Conservation (phyloP, 805 yeast genomes). For the Wickerhamiella sergipiensis region DNA sequence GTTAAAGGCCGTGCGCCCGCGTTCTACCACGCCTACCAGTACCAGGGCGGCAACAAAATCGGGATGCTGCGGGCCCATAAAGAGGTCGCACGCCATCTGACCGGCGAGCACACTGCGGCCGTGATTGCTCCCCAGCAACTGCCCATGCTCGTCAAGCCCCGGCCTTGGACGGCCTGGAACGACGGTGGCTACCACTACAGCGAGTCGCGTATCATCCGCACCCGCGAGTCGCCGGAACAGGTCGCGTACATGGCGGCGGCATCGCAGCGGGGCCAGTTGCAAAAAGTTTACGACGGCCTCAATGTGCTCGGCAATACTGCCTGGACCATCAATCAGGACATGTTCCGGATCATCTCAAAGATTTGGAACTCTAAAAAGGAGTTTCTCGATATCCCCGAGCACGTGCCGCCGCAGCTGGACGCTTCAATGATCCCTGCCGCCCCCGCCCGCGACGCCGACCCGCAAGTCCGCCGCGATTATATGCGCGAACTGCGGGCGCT, state of each 20-base stretch:
- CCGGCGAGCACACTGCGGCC: slow-evolving; percentile 51
- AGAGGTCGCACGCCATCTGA: slow-evolving; percentile 48
- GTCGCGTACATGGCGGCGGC: slow-evolving; percentile 80
- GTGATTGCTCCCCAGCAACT: slow-evolving; percentile 69
- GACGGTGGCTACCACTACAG: slow-evolving; percentile 75
- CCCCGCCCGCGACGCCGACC: slow-evolving; percentile 59
- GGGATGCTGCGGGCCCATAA: slow-evolving; percentile 75
- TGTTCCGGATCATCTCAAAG: slow-evolving; percentile 54
- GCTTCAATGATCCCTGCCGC: slow-evolving; percentile 37
- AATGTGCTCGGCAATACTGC: slow-evolving; percentile 78
- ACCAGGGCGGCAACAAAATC: slow-evolving; percentile 57
- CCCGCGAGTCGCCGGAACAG: slow-evolving; percentile 80
- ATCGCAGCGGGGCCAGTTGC: slow-evolving; percentile 49
- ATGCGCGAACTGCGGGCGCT: slow-evolving; percentile 43
- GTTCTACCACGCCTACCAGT: slow-evolving; percentile 77
- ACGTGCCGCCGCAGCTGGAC: slow-evolving; percentile 24
- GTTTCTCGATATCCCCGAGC: slow-evolving; percentile 61
- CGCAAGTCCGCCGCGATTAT: slow-evolving; percentile 55
- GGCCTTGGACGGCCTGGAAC: slow-evolving; percentile 71
- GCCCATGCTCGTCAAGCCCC: slow-evolving; percentile 89
- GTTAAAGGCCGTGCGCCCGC: slow-evolving; percentile 80
- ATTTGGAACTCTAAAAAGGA: slow-evolving; percentile 81
- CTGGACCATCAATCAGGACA: slow-evolving; percentile 75
- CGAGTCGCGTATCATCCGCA: slow-evolving; percentile 52
- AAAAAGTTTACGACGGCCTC: slow-evolving; percentile 60